Percentiles rank a stretch among this genome's conserved stretches.
Conservation (phyloP, 2,329 filamentous ascomycete species). For the Neophaeococcomyces mojaviensis region DNA sequence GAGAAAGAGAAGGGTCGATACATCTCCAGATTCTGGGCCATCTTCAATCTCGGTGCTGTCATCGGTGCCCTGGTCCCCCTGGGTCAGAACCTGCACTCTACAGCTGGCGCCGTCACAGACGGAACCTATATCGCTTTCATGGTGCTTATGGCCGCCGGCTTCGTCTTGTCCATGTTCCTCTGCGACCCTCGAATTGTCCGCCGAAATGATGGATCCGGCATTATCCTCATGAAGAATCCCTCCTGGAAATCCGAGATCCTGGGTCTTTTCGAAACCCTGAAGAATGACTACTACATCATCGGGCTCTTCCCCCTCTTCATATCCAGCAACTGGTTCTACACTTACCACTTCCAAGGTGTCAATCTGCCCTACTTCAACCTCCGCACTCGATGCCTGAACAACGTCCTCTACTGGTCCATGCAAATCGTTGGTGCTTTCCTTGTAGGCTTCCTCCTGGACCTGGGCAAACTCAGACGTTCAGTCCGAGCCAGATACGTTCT, state of each 20-base stretch:
- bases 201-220: constrained; percentile 67
- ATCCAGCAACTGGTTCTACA: constrained; percentile 72
- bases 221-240: constrained; percentile 86
- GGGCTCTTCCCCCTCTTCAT: constrained; percentile 76
- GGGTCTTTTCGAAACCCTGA: constrained; percentile 67
- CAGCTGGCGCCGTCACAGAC: constrained; percentile 43
- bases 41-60: constrained; percentile 79
- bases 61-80: constrained; percentile 58
- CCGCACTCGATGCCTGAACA: constrained; percentile 69
- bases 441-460: constrained; percentile 66
- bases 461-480: constrained; percentile 51
- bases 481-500: constrained; percentile 60
- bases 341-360: constrained; percentile 69
- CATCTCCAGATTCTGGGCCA: constrained; percentile 80
- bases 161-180: constrained; percentile 55
- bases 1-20: constrained; percentile 72
- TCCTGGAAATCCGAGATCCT: constrained; percentile 72
- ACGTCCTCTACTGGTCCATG: constrained; percentile 67
- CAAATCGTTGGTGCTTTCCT: constrained; percentile 70
- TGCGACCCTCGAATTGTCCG: constrained; percentile 62
- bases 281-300: constrained; percentile 63
- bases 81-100: constrained; percentile 38
- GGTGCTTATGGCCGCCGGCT: constrained; percentile 69
- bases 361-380: constrained; percentile 65
- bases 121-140: constrained; percentile 87